Percentiles rank a stretch among this genome's conserved stretches.
These are phyloP conservation scores for Trichoderma sp. DNA, from an alignment of 2,329 filamentous ascomycete species.

Conservation along the genomic window DNA sequence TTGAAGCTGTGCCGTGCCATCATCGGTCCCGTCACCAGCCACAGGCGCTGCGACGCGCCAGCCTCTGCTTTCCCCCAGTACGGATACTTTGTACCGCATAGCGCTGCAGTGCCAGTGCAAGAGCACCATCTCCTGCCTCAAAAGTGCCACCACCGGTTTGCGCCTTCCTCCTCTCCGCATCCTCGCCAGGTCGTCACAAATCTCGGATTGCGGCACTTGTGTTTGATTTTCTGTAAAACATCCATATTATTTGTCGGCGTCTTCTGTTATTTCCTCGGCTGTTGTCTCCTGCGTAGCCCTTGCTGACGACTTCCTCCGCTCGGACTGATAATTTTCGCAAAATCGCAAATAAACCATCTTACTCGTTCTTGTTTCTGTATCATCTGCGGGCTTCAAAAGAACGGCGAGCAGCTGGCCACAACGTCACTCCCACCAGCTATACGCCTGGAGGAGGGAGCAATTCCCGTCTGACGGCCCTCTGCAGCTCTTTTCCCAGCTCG, in stretches of 20 bases:
- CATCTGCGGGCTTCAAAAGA: neutral
- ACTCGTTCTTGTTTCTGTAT: neutral
- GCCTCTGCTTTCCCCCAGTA: neutral
- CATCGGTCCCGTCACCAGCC: slow-evolving; percentile 14
- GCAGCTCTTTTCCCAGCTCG: neutral
- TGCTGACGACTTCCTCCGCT: slow-evolving; percentile 18
- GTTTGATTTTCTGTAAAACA: neutral
- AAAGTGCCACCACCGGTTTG: slow-evolving; percentile 13
- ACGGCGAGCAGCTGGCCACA: neutral
- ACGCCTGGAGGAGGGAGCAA: neutral
- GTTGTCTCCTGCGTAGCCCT: neutral
- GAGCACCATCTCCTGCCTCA: slow-evolving; percentile 10
- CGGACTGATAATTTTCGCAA: slow-evolving; percentile 16
- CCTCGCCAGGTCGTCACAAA: slow-evolving; percentile 6
- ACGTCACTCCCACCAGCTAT: neutral
- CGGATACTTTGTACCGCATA: neutral
- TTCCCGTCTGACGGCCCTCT: neutral
- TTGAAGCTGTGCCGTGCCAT: neutral
- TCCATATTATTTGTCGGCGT: neutral
- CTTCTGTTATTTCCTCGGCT: neutral
- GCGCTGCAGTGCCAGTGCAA: neutral
- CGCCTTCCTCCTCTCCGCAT: slow-evolving; percentile 13
- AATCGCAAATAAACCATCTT: neutral
- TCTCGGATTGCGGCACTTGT: neutral
- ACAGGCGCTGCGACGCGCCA: slow-evolving; percentile 24